Evolutionary conservation across 2,329 filamentous ascomycete genomes (phyloP), one percentile per base, ranked within the genome.

Genomic region (Botrytis paeoniae): DNA sequence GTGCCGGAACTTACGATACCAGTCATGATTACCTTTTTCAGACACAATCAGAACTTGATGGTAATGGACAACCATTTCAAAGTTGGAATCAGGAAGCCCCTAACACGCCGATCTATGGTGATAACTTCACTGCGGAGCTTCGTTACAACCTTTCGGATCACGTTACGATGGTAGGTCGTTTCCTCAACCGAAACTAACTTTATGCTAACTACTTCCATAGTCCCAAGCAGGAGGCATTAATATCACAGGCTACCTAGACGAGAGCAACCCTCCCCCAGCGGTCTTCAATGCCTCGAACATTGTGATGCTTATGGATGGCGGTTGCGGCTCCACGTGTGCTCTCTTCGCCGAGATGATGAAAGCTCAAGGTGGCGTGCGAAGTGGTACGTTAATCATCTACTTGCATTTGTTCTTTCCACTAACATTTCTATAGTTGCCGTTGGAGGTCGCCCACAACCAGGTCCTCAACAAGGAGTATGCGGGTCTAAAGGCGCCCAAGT

Each of bases 401-500:
- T 35, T 18, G 22, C 25, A 39, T 68, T 32, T 29, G 8, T 48
- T 39, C 6, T n/a, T 57, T 20, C 16, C n/a, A 22, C 32, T 72
- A 61, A 72, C 16, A 72, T 22, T 85, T 45, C 85, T 91, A 6
- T 86, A 85, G 75, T 87, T 45, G 51, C 54, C 32, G 39, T 72
- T 32, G 90, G 91, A 29, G 91, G 91, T 3, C 86, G 87, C 0
- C 86, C 89, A 0, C 81, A 82, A 22, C 78, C 83, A 2, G 81
- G 81, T 0, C 85, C 86, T 1, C 92, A 91, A 82, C 89, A 91
- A 82, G 86, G 85, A 7, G 83, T 91, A n/a, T 89, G 89, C 25
- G 90, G 90, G 29, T 86, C 88, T 59, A 89, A 90, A 77, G 90
- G 90, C 59, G 82, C 82, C 0, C 83, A 86, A 73, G 22, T 72